These are phyloP conservation scores for Ceratocystis destructans DNA, from an alignment of 2,329 filamentous ascomycete species.

Conservation along the genomic window DNA sequence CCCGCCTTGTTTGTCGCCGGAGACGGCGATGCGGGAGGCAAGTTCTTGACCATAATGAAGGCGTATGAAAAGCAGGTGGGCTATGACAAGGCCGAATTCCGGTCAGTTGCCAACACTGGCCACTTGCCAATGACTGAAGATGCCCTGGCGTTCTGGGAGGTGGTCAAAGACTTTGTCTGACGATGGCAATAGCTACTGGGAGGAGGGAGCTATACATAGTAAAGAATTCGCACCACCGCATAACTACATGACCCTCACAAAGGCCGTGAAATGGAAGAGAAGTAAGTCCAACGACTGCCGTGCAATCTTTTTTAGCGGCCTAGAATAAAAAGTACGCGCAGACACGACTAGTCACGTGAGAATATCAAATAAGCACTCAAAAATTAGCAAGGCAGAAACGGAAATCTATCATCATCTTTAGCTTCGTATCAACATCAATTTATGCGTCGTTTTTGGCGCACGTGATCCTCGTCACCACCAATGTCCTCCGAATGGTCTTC, in stretches of 20 bases:
- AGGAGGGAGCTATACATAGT: neutral
- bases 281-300: neutral
- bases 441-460: neutral
- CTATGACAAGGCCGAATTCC: conserved; percentile 41
- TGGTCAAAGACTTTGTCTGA: conserved; percentile 45
- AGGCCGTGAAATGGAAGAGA: neutral
- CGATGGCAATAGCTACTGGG: neutral
- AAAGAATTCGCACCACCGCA: neutral
- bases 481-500: neutral
- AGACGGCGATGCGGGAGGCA: conserved; percentile 53
- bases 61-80: conserved; percentile 51
- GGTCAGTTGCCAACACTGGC: conserved; percentile 54
- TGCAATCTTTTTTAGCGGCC: neutral
- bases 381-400: neutral
- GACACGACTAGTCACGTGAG: neutral
- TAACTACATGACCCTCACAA: neutral
- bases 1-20: conserved; percentile 59
- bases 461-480: neutral
- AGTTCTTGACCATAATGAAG: conserved; percentile 66
- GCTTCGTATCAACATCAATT: neutral
- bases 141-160: conserved; percentile 51
- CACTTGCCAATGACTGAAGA: conserved; percentile 78
- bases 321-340: too few species aligned
- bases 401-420: neutral
- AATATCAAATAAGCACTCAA: conserved; percentile 2